Evolutionary conservation across 2,329 filamentous ascomycete genomes (phyloP), one percentile per base, ranked within the genome.

Genomic region (Alternaria sp.): DNA sequence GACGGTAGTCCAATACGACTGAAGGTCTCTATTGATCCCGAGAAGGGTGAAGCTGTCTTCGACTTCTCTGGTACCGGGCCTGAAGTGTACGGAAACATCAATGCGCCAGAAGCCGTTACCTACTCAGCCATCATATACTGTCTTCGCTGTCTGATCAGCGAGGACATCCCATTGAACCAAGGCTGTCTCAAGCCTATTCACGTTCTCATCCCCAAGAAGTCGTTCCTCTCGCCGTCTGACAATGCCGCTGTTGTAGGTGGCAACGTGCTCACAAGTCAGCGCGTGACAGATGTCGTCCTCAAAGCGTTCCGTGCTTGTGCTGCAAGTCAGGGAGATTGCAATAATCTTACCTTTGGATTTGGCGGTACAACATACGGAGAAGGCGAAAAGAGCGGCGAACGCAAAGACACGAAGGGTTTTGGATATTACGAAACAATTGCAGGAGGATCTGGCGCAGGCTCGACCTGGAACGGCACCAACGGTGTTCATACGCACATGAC

Each of bases 391-490:
- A 62, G 46, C 7, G 46, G 65, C 13, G 66, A 65, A 12, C 68
- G 73, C 46, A 84, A 87, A 58, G 84, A 85, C n/a, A 84, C 88
- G n/a, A 88, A 88, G 36, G 92, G 92, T 0, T 96, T 96, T 74
- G 92, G 92, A 10, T 96, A 95, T 83, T 95, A 95, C 77, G 92
- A 96, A 79, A 95, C 92, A 6, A 93, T 96, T 66, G 90, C 90
- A 0, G 92, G 92, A 43, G 92, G 92, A 0, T 88, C 86, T 43
- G 92, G 92, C 26, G 92, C 92, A 0, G 91, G 91, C 0, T 86
- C 89, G 0, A 84, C 84, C 13, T 94, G 91, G 91, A 84, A 90
- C 63, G 92, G 92, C 40, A 90, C 90, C 11, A 88, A 84, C 56
- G 91, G 91, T 15, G 91, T 94, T n/a, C 91, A 95, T 76, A 91